Evolutionary conservation across 23 red algal genomes (phyloP).

Genomic region (Chondrus crispus): DNA sequence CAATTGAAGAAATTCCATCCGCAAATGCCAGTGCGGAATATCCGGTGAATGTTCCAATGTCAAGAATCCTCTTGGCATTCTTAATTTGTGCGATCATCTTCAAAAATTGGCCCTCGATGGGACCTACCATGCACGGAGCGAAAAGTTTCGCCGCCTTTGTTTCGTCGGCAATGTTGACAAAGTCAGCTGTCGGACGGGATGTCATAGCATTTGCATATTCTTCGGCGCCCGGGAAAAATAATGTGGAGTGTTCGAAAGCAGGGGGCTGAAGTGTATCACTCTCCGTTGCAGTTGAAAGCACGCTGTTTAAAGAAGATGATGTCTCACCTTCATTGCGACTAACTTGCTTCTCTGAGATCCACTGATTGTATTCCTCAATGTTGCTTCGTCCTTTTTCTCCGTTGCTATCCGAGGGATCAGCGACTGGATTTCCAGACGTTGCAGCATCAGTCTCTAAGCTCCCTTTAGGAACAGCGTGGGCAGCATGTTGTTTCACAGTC

Average conservation of each 20-base stretch:
- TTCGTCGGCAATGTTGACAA: slow-evolving; percentile 52
- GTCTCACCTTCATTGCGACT: neutral
- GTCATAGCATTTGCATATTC: slow-evolving; percentile 65
- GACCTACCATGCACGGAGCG: slow-evolving; percentile 81
- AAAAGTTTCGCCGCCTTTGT: slow-evolving; percentile 61
- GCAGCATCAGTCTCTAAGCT: neutral
- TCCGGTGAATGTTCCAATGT: slow-evolving; percentile 94
- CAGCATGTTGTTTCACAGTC: slow-evolving; percentile 73
- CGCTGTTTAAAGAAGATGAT: slow-evolving; percentile 18
- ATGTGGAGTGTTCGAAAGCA: slow-evolving; percentile 26
- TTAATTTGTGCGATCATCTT: slow-evolving; percentile 66
- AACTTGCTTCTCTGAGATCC: slow-evolving; percentile 41
- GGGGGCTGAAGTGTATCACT: slow-evolving; percentile 46
- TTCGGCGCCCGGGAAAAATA: slow-evolving; percentile 62
- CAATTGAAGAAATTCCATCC: slow-evolving; percentile 28
- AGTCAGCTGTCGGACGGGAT: slow-evolving; percentile 25
- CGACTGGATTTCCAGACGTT: neutral
- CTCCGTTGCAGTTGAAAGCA: neutral
- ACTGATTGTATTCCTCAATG: slow-evolving; percentile 60
- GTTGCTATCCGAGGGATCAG: neutral
- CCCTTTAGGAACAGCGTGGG: slow-evolving; percentile 56
- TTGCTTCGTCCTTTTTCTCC: neutral
- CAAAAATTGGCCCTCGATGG: slow-evolving; percentile 72
- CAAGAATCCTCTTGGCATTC: slow-evolving; percentile 62
- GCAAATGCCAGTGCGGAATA: slow-evolving; percentile 91